These are phyloP conservation scores for Candida orba DNA, from an alignment of 805 yeast species.

Conservation along the genomic window DNA sequence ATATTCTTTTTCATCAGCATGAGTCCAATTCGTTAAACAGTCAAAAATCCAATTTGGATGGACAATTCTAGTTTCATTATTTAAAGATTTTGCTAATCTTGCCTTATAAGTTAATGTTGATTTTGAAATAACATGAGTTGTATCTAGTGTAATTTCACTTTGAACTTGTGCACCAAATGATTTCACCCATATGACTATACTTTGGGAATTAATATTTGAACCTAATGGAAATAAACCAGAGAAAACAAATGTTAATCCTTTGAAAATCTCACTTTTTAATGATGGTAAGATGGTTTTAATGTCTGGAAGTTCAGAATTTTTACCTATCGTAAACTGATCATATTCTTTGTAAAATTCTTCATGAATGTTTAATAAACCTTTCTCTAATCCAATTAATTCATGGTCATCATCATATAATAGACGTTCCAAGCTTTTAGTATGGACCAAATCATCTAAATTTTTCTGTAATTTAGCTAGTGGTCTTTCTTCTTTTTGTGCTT, in stretches of 20 bases:
- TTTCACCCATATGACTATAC: conserved; percentile 85
- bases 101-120: conserved; percentile 81
- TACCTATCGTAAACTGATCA: conserved; percentile 12
- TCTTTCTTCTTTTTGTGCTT: conserved; percentile 73
- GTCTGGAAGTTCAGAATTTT: conserved; percentile 45
- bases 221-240: conserved; percentile 92
- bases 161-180: conserved; percentile 88
- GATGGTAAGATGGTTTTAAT: conserved; percentile 63
- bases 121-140: conserved; percentile 85
- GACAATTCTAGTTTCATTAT: conserved; percentile 64
- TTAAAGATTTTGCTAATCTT: conserved; percentile 60
- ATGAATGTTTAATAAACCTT: conserved; percentile 60
- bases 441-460: conserved; percentile 41
- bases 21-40: conserved; percentile 74
- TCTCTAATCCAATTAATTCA: conserved; percentile 59
- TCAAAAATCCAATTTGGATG: conserved; percentile 90
- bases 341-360: conserved; percentile 50
- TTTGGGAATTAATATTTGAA: conserved; percentile 61
- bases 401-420: conserved; percentile 73
- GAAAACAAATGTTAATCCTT: conserved; percentile 64
- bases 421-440: conserved; percentile 22
- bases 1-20: conserved; percentile 55
- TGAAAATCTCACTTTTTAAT: conserved; percentile 64
- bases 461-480: conserved; percentile 81
- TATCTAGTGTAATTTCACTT: conserved; percentile 57